phyloP scores from a whole-genome alignment of 805 yeast species.

The Candida coquimbonensis region DNA sequence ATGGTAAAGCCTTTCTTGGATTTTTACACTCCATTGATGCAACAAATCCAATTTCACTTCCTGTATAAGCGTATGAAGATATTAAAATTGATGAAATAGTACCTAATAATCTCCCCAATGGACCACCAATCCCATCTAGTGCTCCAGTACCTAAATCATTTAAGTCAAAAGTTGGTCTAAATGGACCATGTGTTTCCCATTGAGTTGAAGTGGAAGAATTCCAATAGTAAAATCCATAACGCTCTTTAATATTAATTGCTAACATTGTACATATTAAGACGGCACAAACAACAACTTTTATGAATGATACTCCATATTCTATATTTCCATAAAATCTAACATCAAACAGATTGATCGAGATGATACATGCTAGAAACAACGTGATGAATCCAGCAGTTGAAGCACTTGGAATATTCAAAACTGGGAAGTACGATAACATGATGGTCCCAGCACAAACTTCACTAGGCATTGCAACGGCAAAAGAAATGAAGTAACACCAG shows the following conservation, averaged over 20 bases:
- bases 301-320: constrained; percentile 53
- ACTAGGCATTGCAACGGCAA: constrained; percentile 66
- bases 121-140: constrained; percentile 50
- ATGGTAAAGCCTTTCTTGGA: constrained; percentile 70
- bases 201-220: constrained; percentile 41
- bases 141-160: constrained; percentile 54
- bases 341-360: constrained; percentile 53
- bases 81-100: constrained; percentile 54
- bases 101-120: constrained; percentile 53
- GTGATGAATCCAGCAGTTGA: constrained; percentile 61
- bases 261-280: constrained; percentile 57
- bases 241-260: constrained; percentile 42
- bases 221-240: constrained; percentile 72
- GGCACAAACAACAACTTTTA: constrained; percentile 48
- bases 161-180: constrained; percentile 65
- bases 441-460: constrained; percentile 78
- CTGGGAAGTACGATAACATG: constrained; percentile 61
- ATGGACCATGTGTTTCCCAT: constrained; percentile 54
- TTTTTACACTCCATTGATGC: constrained; percentile 85
- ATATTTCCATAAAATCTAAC: constrained; percentile 71
- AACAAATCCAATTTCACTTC: constrained; percentile 75
- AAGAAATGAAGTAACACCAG: constrained; percentile 67
- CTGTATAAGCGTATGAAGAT: constrained; percentile 71
- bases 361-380: constrained; percentile 41
- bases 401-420: constrained; percentile 42